A percentile compares a stretch with the other conserved stretches of the same genome.
Conservation (phyloP, 1,284 basidiomycete genomes). For the Ceratobasidium sp. region DNA sequence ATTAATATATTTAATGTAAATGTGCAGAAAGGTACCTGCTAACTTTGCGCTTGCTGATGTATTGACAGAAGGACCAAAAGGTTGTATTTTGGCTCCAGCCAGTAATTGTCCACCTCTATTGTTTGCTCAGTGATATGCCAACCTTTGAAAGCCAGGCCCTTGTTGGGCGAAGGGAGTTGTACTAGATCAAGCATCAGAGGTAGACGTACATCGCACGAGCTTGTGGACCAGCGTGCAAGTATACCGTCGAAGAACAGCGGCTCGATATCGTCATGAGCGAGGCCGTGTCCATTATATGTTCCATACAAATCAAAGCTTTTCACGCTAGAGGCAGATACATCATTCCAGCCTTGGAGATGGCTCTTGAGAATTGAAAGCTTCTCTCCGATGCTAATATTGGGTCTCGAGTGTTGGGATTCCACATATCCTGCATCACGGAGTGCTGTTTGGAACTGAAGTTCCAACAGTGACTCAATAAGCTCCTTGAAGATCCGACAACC, state of each 20-base stretch:
- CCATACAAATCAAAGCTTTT: not conserved
- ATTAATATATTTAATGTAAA: too few species aligned
- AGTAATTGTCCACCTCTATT: not conserved
- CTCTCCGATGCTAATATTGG: not conserved
- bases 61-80: not conserved
- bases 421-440: constrained; percentile 10
- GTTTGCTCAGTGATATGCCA: not conserved
- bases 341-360: not conserved
- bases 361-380: constrained; percentile 4
- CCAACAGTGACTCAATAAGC: not conserved
- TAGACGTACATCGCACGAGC: too few species aligned
- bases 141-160: not conserved
- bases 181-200: not conserved
- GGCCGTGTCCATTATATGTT: not conserved
- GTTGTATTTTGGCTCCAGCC: not conserved
- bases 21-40: too few species aligned
- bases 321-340: not conserved
- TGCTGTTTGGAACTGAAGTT: not conserved
- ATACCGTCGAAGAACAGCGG: not conserved
- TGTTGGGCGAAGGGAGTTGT: not conserved
- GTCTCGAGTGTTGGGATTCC: not conserved
- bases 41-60: too few species aligned
- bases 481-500: too few species aligned
- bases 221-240: not conserved
- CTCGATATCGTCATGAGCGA: too few species aligned